Base-by-base conservation (phyloP, 306 rosid species). In the Herpetospermum pedunculosum region DNA sequence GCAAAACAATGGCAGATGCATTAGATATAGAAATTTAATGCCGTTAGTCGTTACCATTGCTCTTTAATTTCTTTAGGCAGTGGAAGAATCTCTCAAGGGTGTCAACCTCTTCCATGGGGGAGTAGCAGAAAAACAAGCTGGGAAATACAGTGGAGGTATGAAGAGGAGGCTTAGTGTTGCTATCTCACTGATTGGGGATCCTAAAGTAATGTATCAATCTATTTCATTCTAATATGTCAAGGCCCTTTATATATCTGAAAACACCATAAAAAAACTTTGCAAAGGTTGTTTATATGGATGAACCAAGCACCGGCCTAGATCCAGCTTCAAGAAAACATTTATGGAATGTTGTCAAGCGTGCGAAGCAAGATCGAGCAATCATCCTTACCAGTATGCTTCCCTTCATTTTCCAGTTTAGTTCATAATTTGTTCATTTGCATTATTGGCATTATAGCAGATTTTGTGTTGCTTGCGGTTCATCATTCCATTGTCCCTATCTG, bases 81-180 rank as follows among this genome's bases (percentile, higher is more conserved):
- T 93, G 83, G 96, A 93, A 80, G 98, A 91, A 75, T 94, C 98
- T 77, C 84, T 91, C 65, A 88, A 75, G 83, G 81, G 86, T 75
- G 96, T 89, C 78, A 91, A 84, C 81, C 88, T 94, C 44, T 90
- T 80, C 47, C 68, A 94, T 40, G 98, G 96, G 46, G 97, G 98
- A 34, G 85, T 81, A 50, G 96, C 88, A 23, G 94, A 94, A 59
- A 93, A 81, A 79, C 88, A 86, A 73, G 91, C 94, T 46, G 91
- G 96, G 76, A 91, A 87, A 70, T 91, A 91, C 63, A 94, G 97
- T 50, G 98, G 98, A 71, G 98, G 97, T 44, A 94, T 94, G 98
- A 94, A 91, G 85, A 87, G 97, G 79, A 91, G 96, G 87, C 98
- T 94, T 50, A 91, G 98, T 72, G 95, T 91, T 12, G 97, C 98